Evolutionary conservation across 306 rosid species (phyloP), one percentile per base, ranked within the genome.

Genomic region (Oemleria cerasiformis): DNA sequence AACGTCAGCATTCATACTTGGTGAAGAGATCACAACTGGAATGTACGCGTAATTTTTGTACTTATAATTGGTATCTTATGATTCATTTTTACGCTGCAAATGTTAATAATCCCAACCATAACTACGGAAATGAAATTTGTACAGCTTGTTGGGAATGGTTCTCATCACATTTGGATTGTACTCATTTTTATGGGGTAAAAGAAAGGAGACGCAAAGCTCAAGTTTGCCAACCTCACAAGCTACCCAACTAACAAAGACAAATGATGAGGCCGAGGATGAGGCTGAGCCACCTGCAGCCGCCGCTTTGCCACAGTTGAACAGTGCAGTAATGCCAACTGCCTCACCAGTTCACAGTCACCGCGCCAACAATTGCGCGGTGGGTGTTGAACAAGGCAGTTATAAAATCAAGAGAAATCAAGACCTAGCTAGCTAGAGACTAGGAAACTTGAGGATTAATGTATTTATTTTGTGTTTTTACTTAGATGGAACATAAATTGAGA

Each of bases 131-230:
- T 63, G 17, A 25, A 64, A 23, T 34, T 6, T 21, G 44, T 78
- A 84, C 86, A 91, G 92, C 61, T 43, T 91, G 63, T 0, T 88
- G 19, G 97, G 96, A 16, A 76, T 82, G 84, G 51, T 74, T 75
- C 49, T 88, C 76, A 84, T 92, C 79, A 70, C 82, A 13, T 0
- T 38, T 10, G 97, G 97, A 59, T 51, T 92, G 47, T 88, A 87
- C 76, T 80, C 66, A 12, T 91, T 85, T 66, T 48, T 88, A 69
- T 87, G 88, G 90, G 97, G 92, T 3, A 82, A 87, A 73, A 70
- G 5, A 9, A 81, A 54, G 19, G 86, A 88, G 75, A 44, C 5
- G 36, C 66, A 20, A 4, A 8, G 4, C 41, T 25, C 7, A 39
- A 15, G 71, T 36, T 75, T 70, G 51, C 19, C 70, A 53, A 55